A percentile compares a stretch with the other conserved stretches of the same genome.
phyloP scores from a whole-genome alignment of 2,329 filamentous ascomycete species.

The Sclerotiophoma versabilis region DNA sequence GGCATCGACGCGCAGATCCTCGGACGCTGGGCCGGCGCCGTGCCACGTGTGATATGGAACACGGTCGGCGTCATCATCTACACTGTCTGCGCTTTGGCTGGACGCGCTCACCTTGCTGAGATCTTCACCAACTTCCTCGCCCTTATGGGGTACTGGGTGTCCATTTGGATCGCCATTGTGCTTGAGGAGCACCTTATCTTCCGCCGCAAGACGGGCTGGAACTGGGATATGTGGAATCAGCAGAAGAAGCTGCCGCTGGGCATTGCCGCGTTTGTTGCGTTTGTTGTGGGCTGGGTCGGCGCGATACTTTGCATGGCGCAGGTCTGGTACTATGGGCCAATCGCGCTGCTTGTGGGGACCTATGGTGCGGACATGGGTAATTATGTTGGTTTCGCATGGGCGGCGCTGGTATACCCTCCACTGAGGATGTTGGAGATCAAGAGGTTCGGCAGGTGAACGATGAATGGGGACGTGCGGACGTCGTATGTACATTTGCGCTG shows the following conservation, averaged over 20 bases:
- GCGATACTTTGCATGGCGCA: constrained; percentile 73
- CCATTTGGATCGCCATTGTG: constrained; percentile 69
- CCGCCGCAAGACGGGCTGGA: constrained; percentile 59
- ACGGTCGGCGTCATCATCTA: constrained; percentile 68
- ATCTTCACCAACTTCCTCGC: constrained; percentile 75
- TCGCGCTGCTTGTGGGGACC: constrained; percentile 64
- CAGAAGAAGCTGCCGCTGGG: constrained; percentile 66
- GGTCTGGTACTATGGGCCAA: constrained; percentile 71
- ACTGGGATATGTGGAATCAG: constrained; percentile 69
- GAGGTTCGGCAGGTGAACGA: constrained; percentile 54
- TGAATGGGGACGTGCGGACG: not conserved
- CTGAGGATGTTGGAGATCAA: constrained; percentile 61
- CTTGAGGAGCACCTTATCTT: constrained; percentile 70
- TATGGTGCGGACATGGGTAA: constrained; percentile 68
- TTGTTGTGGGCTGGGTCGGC: constrained; percentile 70
- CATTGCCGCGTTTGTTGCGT: constrained; percentile 66
- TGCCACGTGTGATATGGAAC: constrained; percentile 72
- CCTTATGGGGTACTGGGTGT: constrained; percentile 75
- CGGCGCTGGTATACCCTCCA: constrained; percentile 63
- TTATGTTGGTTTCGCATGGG: constrained; percentile 67
- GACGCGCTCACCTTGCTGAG: constrained; percentile 65
- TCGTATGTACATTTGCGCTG: not conserved
- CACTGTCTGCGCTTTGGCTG: constrained; percentile 69
- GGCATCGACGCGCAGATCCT: constrained; percentile 74
- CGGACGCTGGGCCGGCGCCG: constrained; percentile 62